These are phyloP conservation scores for Pichia pseudocactophila DNA, from an alignment of 805 yeast genomes.

Conservation along the genomic window DNA sequence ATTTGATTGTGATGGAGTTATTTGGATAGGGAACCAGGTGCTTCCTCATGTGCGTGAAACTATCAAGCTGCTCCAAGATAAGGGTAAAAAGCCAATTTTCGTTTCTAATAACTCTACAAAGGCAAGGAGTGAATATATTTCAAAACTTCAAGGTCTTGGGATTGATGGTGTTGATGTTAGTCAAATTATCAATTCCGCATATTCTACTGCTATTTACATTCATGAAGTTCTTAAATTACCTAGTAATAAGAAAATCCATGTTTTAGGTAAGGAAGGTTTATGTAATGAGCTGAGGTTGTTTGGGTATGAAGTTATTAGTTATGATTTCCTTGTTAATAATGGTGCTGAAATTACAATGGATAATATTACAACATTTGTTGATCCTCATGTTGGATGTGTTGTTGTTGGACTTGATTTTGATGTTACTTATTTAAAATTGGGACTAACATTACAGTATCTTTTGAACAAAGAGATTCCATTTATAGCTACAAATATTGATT, in stretches of 20 bases:
- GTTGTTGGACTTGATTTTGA: conserved; percentile 77
- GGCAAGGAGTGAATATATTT: conserved; percentile 66
- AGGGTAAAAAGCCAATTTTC: conserved; percentile 65
- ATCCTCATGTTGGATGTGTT: conserved; percentile 75
- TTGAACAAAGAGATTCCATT: conserved; percentile 57
- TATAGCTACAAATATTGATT: conserved; percentile 90
- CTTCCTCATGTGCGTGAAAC: conserved; percentile 78
- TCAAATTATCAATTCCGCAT: conserved; percentile 87
- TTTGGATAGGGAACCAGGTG: conserved; percentile 83
- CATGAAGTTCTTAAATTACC: conserved; percentile 68
- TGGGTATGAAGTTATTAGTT: conserved; percentile 66
- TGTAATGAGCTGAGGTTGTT: conserved; percentile 65
- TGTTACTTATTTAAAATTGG: conserved; percentile 73
- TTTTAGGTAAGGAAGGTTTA: conserved; percentile 83
- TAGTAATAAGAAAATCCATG: conserved; percentile 73
- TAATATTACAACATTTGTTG: conserved; percentile 52
- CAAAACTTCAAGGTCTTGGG: conserved; percentile 61
- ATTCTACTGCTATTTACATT: conserved; percentile 82
- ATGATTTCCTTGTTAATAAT: conserved; percentile 41
- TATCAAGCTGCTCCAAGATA: conserved; percentile 43
- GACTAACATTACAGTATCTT: conserved; percentile 75
- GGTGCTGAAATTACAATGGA: conserved; percentile 33
- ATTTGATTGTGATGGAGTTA: conserved; percentile 96
- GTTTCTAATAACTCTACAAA: conserved; percentile 96
- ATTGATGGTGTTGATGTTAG: conserved; percentile 35